Evolutionary conservation across 345 rosid species (phyloP).

Genomic region (Brassica carinata): DNA sequence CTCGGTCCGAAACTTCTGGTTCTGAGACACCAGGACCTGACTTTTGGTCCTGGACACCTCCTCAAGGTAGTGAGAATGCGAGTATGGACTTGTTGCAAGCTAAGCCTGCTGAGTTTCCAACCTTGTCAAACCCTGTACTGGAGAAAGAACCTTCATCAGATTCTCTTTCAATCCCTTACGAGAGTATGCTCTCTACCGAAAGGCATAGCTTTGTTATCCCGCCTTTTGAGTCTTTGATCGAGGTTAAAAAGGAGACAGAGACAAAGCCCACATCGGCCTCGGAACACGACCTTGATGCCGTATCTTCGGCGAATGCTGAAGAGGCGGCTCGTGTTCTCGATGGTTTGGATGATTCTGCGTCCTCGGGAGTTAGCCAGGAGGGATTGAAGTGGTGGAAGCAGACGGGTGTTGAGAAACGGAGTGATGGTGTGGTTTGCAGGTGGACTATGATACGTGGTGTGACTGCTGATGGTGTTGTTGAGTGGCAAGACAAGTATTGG

Average conservation of each 20-base stretch:
- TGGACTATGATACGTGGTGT: slow-evolving; percentile 94
- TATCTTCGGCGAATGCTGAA: background rate
- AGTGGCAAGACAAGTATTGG: slow-evolving; percentile 98
- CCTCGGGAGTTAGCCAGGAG: background rate
- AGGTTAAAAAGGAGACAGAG: background rate
- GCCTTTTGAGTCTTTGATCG: background rate
- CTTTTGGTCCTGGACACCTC: background rate
- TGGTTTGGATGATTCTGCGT: background rate
- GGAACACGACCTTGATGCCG: background rate
- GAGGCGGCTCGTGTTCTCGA: background rate
- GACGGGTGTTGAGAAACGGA: slow-evolving; percentile 38
- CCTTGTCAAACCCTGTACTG: background rate
- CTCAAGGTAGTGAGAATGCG: background rate
- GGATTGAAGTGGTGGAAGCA: background rate
- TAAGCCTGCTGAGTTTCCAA: background rate
- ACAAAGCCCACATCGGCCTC: background rate
- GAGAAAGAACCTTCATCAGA: background rate
- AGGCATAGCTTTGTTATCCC: background rate
- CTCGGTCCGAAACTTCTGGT: background rate
- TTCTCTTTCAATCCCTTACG: background rate
- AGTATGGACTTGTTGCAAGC: background rate
- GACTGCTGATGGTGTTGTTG: slow-evolving; percentile 71
- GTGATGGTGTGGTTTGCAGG: slow-evolving; percentile 81
- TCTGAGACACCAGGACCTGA: background rate
- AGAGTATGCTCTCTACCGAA: background rate